These are phyloP conservation scores for Euphrasia arctica DNA, from an alignment of 305 asterid genomes.

Conservation along the genomic window DNA sequence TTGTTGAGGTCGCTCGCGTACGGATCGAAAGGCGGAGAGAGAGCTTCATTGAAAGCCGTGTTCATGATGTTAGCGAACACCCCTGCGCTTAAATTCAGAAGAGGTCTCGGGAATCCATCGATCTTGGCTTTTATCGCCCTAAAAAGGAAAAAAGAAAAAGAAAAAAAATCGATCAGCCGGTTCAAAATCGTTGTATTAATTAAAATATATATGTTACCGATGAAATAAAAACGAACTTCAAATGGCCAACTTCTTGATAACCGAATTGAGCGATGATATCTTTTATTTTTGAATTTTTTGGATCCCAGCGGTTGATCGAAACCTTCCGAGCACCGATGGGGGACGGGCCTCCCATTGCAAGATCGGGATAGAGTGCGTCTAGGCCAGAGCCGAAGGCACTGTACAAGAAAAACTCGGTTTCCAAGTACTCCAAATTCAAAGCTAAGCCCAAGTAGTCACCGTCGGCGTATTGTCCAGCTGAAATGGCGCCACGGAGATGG, in stretches of 20 bases:
- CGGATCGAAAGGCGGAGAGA: too few relatives aligned
- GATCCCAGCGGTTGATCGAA: too few relatives aligned
- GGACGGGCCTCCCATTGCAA: constrained; percentile 43
- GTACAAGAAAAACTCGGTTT: constrained; percentile 38
- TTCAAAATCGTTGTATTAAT: too few relatives aligned
- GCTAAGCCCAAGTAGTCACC: constrained; percentile 21
- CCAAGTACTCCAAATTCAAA: constrained; percentile 39
- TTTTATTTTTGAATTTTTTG: background rate
- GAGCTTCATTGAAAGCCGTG: constrained; percentile 38
- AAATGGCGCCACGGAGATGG: background rate
- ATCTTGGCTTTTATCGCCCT: too few relatives aligned
- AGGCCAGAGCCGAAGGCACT: constrained; percentile 41
- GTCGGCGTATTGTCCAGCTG: background rate
- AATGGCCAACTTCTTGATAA: constrained; percentile 48
- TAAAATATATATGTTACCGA: too few relatives aligned
- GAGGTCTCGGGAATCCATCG: constrained; percentile 36
- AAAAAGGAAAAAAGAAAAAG: too few relatives aligned
- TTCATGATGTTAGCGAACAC: constrained; percentile 36
- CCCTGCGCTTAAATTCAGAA: constrained; percentile 34
- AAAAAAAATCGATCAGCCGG: too few relatives aligned
- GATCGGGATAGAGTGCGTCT: constrained; percentile 32
- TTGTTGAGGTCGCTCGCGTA: too few relatives aligned
- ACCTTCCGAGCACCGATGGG: constrained; percentile 42
- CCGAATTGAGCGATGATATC: constrained; percentile 33
- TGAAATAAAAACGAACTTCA: constrained; percentile 25